Conservation (phyloP, 176 grass and related monocot species). For the Oryza meridionalis region DNA sequence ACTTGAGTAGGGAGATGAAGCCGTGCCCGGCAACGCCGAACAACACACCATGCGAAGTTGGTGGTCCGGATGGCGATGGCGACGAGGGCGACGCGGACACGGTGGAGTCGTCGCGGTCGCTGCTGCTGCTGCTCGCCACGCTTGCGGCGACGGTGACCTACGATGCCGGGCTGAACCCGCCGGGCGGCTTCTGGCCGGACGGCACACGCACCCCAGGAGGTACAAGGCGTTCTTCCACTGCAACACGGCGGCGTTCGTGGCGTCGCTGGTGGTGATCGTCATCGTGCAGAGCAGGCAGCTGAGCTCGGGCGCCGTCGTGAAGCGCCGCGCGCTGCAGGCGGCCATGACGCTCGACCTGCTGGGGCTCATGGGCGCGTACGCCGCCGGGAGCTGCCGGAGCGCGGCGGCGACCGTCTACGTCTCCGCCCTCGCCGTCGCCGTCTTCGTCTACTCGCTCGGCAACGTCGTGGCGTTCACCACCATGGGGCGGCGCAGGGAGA, state of each 20-base stretch:
- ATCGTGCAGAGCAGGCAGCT: constrained; percentile 34
- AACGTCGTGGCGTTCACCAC: background rate
- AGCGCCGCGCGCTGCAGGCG: constrained; percentile 17
- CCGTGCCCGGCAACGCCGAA: background rate
- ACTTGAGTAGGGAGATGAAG: background rate
- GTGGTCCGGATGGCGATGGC: background rate
- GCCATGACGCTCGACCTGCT: constrained; percentile 32
- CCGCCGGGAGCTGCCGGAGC: constrained; percentile 13
- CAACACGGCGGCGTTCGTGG: constrained; percentile 39
- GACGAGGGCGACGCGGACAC: background rate
- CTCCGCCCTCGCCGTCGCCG: background rate
- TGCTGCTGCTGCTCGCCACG: constrained; percentile 18
- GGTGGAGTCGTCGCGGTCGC: background rate
- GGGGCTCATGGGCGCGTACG: constrained; percentile 40
- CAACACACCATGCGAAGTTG: background rate
- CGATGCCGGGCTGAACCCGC: constrained; percentile 1
- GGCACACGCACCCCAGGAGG: background rate
- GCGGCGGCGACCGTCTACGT: background rate
- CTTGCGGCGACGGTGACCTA: background rate
- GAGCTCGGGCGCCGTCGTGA: background rate
- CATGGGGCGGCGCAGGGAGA: background rate
- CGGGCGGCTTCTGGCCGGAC: background rate
- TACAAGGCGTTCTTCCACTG: constrained; percentile 45
- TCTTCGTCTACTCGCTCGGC: constrained; percentile 9
- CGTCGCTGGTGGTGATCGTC: constrained; percentile 39